Evolutionary conservation across 148 eudicot genomes (phyloP), one percentile per base, ranked within the genome.

Genomic region (Nepenthes mirabilis): DNA sequence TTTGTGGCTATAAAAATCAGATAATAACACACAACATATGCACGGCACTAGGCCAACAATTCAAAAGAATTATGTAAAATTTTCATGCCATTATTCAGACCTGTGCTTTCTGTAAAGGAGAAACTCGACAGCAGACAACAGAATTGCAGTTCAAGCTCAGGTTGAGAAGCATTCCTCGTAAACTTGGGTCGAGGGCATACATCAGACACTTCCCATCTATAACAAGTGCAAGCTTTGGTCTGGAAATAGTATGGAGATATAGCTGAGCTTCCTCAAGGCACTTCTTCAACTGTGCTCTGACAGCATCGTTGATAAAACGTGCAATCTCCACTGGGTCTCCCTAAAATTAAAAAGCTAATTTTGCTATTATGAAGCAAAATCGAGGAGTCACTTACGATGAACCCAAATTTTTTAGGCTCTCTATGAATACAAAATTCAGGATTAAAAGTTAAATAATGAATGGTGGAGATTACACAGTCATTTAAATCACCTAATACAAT

Each of bases 191-290:
- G 60, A 93, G 65, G 43, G 98, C 98, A 77, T 86, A 93, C 98
- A 93, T 93, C 79, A 93, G 80, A 76, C 96, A 93, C 67, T 93
- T 93, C 60, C 98, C 98, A 77, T 93, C 98, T 60, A 93, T 86
- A 40, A 93, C 77, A 72, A 93, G 96, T 14, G 98, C 75, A 60
- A 93, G 64, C 63, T 89, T 93, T 59, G 74, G 82, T 56, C 85
- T 80, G 59, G 77, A 57, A 43, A 59, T 64, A 56, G 81, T 45
- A 56, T 47, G 65, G 60, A 85, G 80, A 72, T 45, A 61, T 37
- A 65, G 57, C 69, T 80, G 83, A 34, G 91, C 95, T 80, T 93
- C 96, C 56, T 82, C 89, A 51, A 79, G 52, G 74, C 83, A 93
- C 64, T 61, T 88, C 61, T 74, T 75, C 64, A 93, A 80, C 55